A percentile compares a stretch with the other conserved stretches of the same genome.
These are phyloP conservation scores for Colletotrichum orchidophilum DNA, from an alignment of 2,329 filamentous ascomycete species.

Conservation along the genomic window DNA sequence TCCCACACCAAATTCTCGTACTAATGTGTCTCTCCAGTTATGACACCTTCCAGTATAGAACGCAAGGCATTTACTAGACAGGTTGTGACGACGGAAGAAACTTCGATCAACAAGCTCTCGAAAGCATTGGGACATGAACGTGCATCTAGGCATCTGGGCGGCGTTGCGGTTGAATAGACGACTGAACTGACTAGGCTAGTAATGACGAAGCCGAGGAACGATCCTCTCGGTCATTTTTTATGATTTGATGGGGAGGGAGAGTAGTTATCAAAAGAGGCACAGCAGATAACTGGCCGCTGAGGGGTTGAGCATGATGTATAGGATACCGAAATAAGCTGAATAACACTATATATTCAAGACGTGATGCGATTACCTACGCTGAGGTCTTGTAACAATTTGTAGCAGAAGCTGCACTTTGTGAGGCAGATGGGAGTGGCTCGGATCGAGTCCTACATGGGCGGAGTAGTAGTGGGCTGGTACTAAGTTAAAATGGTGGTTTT, in stretches of 20 bases:
- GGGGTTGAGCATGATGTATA: not conserved
- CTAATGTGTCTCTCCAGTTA: constrained; percentile 60
- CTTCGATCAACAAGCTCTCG: constrained; percentile 11
- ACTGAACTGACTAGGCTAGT: constrained; percentile 19
- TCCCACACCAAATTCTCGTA: not conserved
- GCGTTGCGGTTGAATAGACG: constrained; percentile 35
- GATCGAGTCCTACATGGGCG: no score
- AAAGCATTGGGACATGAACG: constrained; percentile 24
- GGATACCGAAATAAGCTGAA: not conserved
- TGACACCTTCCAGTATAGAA: constrained; percentile 88
- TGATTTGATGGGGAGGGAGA: constrained; percentile 6
- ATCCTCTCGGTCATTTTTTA: constrained; percentile 17
- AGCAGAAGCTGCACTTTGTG: no score
- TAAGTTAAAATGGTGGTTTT: no score
- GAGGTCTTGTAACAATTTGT: no score
- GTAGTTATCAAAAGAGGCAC: not conserved
- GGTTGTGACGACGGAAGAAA: constrained; percentile 5
- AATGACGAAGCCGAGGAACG: constrained; percentile 31
- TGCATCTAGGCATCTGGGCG: constrained; percentile 34
- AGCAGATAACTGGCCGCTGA: not conserved
- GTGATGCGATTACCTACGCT: no score
- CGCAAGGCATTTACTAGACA: constrained; percentile 84
- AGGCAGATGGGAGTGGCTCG: no score
- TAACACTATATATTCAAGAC: not conserved
- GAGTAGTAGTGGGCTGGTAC: no score